phyloP scores from a whole-genome alignment of 768 basidiomycete species.

The Suillus variegatus region DNA sequence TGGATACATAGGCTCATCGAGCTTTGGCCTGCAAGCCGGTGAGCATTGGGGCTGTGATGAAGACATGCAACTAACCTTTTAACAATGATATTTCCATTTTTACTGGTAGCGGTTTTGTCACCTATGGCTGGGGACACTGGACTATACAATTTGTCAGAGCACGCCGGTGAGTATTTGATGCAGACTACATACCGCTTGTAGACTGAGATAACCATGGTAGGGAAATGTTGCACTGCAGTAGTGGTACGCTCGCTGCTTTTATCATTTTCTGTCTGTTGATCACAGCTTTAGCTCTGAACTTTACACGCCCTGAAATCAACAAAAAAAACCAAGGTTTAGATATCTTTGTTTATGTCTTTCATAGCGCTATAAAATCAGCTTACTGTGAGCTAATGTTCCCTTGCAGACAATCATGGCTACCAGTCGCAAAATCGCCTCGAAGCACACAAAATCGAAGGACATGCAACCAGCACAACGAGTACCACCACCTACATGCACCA shows the following conservation, averaged over 20 bases:
- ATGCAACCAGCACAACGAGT: not conserved
- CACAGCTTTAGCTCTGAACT: not conserved
- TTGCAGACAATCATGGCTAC: not conserved
- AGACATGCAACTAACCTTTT: conserved; percentile 1
- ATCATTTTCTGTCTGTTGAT: not conserved
- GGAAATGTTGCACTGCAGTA: not conserved
- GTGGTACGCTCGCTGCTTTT: not conserved
- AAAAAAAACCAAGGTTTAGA: not conserved
- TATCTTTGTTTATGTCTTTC: not conserved
- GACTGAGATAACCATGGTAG: not conserved
- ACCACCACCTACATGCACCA: not conserved
- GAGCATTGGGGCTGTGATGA: not conserved
- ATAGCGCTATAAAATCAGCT: not conserved
- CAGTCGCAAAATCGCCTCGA: not conserved
- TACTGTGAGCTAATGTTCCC: not conserved
- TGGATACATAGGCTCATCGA: not conserved
- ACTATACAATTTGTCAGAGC: conserved; percentile 1
- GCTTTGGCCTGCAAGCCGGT: not conserved
- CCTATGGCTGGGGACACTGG: not conserved
- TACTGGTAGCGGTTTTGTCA: not conserved
- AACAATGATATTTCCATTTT: not conserved
- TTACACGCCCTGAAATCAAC: conserved; percentile 1
- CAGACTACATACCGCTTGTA: not conserved
- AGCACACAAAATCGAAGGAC: not conserved
- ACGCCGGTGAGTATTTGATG: not conserved